Percentiles rank a stretch among this genome's conserved stretches.
Conservation (phyloP, 83 land plant species). For the Picea abies region DNA sequence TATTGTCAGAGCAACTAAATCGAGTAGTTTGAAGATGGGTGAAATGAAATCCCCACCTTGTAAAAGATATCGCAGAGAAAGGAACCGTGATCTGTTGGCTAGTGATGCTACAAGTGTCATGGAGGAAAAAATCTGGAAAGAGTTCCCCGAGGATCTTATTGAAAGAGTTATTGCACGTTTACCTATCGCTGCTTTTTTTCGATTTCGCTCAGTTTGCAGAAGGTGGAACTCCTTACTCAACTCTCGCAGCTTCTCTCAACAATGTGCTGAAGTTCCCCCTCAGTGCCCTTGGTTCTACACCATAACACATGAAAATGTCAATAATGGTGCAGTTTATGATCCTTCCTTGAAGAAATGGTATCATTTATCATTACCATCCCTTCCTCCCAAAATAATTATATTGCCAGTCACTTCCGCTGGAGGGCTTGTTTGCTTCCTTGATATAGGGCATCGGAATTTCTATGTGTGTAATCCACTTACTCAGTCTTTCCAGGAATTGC, state of each 20-base stretch:
- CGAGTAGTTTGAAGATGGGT: conserved; percentile 37
- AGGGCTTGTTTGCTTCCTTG: conserved; percentile 73
- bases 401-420: conserved; percentile 72
- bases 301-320: conserved; percentile 54
- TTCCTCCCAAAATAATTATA: conserved; percentile 35
- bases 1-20: conserved; percentile 37
- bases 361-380: conserved; percentile 43
- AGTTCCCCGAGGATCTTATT: conserved; percentile 65
- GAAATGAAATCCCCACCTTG: conserved; percentile 47
- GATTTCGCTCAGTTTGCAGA: conserved; percentile 60
- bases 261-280: conserved; percentile 41
- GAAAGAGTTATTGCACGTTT: conserved; percentile 75
- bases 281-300: conserved; percentile 62
- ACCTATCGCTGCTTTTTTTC: conserved; percentile 61
- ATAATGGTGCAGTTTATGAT: conserved; percentile 58
- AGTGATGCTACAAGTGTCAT: conserved; percentile 26
- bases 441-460: conserved; percentile 56
- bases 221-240: conserved; percentile 61
- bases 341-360: conserved; percentile 65
- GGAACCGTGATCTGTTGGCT: conserved; percentile 20
- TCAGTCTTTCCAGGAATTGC: conserved; percentile 49
- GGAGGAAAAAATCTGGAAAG: conserved; percentile 66
- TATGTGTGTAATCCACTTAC: conserved; percentile 71
- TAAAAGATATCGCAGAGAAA: conserved; percentile 46
- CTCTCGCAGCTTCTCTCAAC: conserved; percentile 56